A percentile compares a stretch with the other conserved stretches of the same genome.
Evolutionary conservation across 129 eudicot species (phyloP).

Genomic region (Chrysanthemum lavandulifolium): DNA sequence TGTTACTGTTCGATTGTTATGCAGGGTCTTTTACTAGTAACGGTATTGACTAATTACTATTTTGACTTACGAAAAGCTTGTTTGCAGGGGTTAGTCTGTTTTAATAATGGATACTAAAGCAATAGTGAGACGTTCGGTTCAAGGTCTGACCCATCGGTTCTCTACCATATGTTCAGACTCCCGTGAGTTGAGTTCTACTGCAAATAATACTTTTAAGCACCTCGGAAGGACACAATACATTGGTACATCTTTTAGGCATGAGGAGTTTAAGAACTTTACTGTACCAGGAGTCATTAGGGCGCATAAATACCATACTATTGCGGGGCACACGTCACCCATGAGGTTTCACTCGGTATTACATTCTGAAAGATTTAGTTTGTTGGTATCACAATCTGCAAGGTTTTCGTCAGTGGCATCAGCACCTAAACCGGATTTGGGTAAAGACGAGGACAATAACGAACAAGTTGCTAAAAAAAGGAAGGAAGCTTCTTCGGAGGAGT

Average conservation of each 20-base stretch:
- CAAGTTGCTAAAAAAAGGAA: conserved; percentile 60
- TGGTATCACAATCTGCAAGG: conserved; percentile 4
- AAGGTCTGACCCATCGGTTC: conserved; percentile 47
- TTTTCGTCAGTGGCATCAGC: conserved; percentile 58
- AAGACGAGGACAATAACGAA: conserved; percentile 51
- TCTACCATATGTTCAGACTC: conserved; percentile 31
- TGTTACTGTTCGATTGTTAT: background rate
- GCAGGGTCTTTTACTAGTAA: too few relatives aligned
- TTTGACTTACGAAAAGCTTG: conserved; percentile 1
- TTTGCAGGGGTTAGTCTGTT: conserved; percentile 21
- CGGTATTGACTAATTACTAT: conserved; percentile 1
- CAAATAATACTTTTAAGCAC: conserved; percentile 24
- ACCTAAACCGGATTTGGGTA: conserved; percentile 53
- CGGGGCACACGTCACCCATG: conserved; percentile 33
- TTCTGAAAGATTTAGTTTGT: too few relatives aligned
- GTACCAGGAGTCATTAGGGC: conserved; percentile 32
- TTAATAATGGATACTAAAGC: conserved; percentile 74
- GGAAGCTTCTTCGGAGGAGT: conserved; percentile 89
- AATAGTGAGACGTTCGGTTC: conserved; percentile 51
- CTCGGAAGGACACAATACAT: conserved; percentile 22
- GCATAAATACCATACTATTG: conserved; percentile 23
- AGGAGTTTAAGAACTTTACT: conserved; percentile 21
- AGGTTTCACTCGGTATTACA: conserved; percentile 24
- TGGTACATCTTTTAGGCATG: conserved; percentile 29
- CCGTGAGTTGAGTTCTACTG: conserved; percentile 27